phyloP scores from a whole-genome alignment of 2,329 filamentous ascomycete genomes.

The Colletotrichum filicis region DNA sequence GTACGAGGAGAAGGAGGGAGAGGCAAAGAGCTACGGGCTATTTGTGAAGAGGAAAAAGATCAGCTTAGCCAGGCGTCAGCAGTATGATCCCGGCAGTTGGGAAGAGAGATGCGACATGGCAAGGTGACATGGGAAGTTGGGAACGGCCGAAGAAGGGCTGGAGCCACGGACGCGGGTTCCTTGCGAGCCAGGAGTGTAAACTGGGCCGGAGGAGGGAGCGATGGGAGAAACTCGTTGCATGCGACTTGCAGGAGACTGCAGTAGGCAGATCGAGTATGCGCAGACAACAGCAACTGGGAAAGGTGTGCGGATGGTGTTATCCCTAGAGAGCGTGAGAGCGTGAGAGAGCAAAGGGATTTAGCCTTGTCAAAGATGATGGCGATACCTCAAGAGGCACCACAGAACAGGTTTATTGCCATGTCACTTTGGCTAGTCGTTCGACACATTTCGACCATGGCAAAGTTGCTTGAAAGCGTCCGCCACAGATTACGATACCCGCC shows the following conservation, averaged over 20 bases:
- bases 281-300: too few relatives aligned
- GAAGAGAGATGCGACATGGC: not conserved
- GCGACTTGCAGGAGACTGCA: not conserved
- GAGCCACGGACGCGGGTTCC: not conserved
- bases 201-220: not conserved
- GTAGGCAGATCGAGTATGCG: not conserved
- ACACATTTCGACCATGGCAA: not conserved
- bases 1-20: not conserved
- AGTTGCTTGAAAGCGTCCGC: not conserved
- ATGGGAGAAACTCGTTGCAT: not conserved
- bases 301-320: not conserved
- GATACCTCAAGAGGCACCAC: not conserved
- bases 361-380: not conserved
- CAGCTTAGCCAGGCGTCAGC: not conserved
- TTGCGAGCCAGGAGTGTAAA: not conserved
- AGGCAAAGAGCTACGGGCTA: not conserved
- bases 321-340: not conserved
- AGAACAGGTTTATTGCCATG: not conserved
- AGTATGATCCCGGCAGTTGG: slow-evolving; percentile 3
- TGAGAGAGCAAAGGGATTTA: not conserved
- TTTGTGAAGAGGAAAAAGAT: slow-evolving; percentile 9
- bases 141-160: too few relatives aligned
- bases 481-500: slow-evolving; percentile 25
- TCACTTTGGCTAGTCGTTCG: not conserved
- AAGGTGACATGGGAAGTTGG: not conserved